Base-by-base conservation (phyloP, 2,329 filamentous ascomycete species). In the Sclerotinia borealis region DNA sequence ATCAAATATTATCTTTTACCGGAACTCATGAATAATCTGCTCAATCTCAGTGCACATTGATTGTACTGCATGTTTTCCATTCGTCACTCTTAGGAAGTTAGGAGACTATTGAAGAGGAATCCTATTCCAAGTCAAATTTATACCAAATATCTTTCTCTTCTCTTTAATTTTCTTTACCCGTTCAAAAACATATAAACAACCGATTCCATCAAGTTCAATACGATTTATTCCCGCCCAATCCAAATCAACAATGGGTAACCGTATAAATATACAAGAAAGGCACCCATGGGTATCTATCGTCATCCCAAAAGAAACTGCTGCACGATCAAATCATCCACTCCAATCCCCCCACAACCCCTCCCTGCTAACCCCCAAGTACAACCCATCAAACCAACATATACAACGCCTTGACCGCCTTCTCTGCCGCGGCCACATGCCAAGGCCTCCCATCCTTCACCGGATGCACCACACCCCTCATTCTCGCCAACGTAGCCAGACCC, bases 391-490 rank as follows among this genome's bases (percentile, higher is more conserved):
- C 83, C 70, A 87, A 75, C 71, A 84, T 78, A 74, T 86, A 85
- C 72, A 93, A 75, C 25, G 83, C 87, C 72, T 84, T 79, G 4
- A 86, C 85, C 2, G 84, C 88, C 76, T 88, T 88, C 75, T 89
- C 83, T 2, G 86, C 89, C 22, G 84, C 87, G 15, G 85, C 87
- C 65, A 93, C 78, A 79, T 93, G 91, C 88, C 90, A 91, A 22
- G 91, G 91, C 70, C 89, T 78, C n/a, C 86, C 80, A 71, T 87
- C 85, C 55, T 77, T 80, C 61, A 85, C 79, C 65, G 80, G 75
- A 70, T 85, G 81, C 71, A 86, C 78, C 70, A 87, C 78, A 0
- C 85, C 89, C 65, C 88, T 83, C 27, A 86, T 83, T 67, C 85
- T 81, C 1, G 89, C 89, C 69, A 95, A 73, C 22, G 89, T 84